Conservation (phyloP, 192 early-diverging fungal genomes). For the Linderina pennispora region DNA sequence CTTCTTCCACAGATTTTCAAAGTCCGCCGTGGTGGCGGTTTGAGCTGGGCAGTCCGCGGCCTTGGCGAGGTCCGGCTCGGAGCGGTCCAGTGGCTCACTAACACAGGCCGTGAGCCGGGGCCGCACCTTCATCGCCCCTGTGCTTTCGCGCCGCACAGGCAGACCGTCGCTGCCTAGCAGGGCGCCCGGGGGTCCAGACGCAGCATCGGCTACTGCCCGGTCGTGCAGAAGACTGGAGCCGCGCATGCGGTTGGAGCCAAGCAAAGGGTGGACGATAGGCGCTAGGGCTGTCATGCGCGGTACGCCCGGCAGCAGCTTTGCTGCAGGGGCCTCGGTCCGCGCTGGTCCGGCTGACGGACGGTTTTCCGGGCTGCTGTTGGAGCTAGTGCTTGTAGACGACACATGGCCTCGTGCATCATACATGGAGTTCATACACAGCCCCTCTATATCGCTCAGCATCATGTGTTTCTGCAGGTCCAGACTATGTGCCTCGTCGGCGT, state of each 20-base stretch:
- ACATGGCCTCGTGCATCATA: slow-evolving; percentile 16
- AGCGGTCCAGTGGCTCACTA: no score
- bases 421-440: slow-evolving; percentile 35
- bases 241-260: slow-evolving; percentile 4
- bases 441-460: slow-evolving; percentile 27
- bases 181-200: no score
- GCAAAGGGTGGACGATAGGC: no score
- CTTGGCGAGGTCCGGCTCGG: no score
- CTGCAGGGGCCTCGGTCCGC: no score
- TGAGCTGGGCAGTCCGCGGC: not conserved
- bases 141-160: not conserved
- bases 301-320: no score
- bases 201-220: slow-evolving; percentile 16
- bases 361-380: no score
- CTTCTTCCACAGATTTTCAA: slow-evolving; percentile 41
- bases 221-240: slow-evolving; percentile 21
- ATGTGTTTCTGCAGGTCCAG: slow-evolving; percentile 24
- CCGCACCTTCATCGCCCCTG: not conserved
- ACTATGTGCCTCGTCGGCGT: slow-evolving; percentile 32
- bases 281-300: no score
- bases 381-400: slow-evolving; percentile 16
- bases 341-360: no score
- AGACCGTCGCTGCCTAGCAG: not conserved
- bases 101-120: no score
- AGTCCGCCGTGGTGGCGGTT: slow-evolving; percentile 4